These are phyloP conservation scores for Pseudogymnoascus sp. DNA, from an alignment of 2,329 filamentous ascomycete genomes.

Conservation along the genomic window DNA sequence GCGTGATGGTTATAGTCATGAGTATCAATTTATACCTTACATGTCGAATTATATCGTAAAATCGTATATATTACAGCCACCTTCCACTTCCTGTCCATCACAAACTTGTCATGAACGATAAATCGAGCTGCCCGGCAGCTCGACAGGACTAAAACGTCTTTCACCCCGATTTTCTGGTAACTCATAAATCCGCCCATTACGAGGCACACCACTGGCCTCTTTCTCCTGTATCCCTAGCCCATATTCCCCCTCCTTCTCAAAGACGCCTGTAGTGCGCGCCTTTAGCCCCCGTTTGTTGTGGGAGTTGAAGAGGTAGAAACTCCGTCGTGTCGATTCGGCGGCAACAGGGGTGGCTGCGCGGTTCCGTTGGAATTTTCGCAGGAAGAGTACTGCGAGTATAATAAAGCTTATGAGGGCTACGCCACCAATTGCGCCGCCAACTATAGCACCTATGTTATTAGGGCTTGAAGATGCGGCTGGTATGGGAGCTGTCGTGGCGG, in stretches of 20 bases:
- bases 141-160: not conserved
- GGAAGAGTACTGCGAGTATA: slow-evolving; percentile 14
- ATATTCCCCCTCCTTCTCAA: not conserved
- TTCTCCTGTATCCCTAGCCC: not conserved
- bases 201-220: not conserved
- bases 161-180: not conserved
- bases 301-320: not conserved
- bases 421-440: slow-evolving; percentile 31
- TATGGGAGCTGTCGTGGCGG: not conserved
- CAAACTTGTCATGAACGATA: not conserved
- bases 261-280: not conserved
- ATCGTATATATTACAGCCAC: not conserved
- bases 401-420: slow-evolving; percentile 30
- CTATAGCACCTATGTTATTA: slow-evolving; percentile 26
- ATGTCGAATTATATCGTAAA: not conserved
- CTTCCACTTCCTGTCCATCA: not conserved
- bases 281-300: not conserved
- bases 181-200: not conserved
- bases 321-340: not conserved
- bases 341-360: not conserved
- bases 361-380: not conserved
- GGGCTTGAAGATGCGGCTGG: not conserved
- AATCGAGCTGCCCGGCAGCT: not conserved
- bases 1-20: not conserved
- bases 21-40: not conserved